Evolutionary conservation across 2,329 filamentous ascomycete genomes (phyloP).

Genomic region (Thelonectria rubi): DNA sequence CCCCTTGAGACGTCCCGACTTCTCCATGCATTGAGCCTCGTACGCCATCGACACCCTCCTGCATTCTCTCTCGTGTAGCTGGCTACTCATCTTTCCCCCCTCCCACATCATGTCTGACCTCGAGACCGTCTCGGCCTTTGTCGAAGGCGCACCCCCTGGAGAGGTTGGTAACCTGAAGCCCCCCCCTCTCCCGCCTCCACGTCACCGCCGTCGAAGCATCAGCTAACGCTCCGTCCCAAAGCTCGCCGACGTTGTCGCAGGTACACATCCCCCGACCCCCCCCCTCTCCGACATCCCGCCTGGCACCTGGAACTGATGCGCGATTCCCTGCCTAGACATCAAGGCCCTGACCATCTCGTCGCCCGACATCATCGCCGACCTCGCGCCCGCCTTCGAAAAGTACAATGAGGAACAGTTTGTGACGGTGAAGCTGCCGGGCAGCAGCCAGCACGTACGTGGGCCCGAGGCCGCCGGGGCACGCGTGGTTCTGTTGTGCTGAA

Average conservation of each 20-base stretch:
- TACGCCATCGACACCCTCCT: constrained; percentile 10
- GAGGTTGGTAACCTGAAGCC: constrained; percentile 71
- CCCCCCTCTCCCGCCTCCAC: constrained; percentile 20
- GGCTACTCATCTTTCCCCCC: constrained; percentile 14
- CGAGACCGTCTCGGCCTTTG: constrained; percentile 77
- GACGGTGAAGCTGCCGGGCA: constrained; percentile 88
- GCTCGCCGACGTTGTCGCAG: constrained; percentile 89
- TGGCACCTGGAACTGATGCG: constrained; percentile 32
- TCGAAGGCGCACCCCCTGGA: constrained; percentile 93
- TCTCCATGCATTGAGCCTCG: constrained; percentile 20
- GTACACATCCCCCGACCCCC: constrained; percentile 56
- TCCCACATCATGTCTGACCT: constrained; percentile 48
- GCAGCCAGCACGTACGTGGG: constrained; percentile 66
- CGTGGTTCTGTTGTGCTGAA: constrained; percentile 23
- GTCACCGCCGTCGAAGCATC: constrained; percentile 31
- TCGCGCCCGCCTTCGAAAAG: constrained; percentile 85
- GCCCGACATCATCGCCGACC: constrained; percentile 72
- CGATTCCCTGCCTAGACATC: constrained; percentile 71
- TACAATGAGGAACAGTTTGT: constrained; percentile 97
- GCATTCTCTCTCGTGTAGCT: constrained; percentile 17
- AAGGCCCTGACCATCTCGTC: constrained; percentile 81
- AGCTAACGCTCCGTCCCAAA: constrained; percentile 42
- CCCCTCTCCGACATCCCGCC: neutral
- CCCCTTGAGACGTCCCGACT: constrained; percentile 7
- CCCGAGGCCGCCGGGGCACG: neutral